These are phyloP conservation scores for Kwoniella sp. DNA, from an alignment of 768 basidiomycete genomes.

Conservation along the genomic window DNA sequence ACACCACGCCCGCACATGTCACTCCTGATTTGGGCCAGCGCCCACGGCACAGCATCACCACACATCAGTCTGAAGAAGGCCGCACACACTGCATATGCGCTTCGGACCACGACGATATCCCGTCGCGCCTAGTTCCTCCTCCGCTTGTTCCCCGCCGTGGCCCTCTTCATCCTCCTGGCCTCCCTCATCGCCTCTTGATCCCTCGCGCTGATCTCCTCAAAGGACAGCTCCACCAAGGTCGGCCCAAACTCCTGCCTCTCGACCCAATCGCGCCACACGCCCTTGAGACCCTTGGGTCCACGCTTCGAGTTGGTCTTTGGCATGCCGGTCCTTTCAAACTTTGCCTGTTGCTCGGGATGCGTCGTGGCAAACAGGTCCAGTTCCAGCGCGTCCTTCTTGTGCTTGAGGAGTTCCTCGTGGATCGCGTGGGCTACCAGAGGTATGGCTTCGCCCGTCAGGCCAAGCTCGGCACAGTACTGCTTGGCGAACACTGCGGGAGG, in stretches of 20 bases:
- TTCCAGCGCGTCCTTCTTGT: conserved; percentile 91
- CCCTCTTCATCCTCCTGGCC: conserved; percentile 33
- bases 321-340: conserved; percentile 56
- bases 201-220: conserved; percentile 86
- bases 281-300: conserved; percentile 74
- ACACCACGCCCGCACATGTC: too few species aligned
- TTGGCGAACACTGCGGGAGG: conserved; percentile 81
- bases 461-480: conserved; percentile 77
- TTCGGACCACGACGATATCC: too few species aligned
- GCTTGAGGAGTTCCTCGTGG: conserved; percentile 90
- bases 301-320: conserved; percentile 60
- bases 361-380: conserved; percentile 74
- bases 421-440: conserved; percentile 89
- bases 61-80: too few species aligned
- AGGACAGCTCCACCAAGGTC: conserved; percentile 73
- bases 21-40: too few species aligned
- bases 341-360: conserved; percentile 57
- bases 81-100: too few species aligned
- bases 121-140: conserved; percentile 11
- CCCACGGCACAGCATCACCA: too few species aligned
- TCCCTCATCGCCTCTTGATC: conserved; percentile 64
- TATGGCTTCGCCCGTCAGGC: conserved; percentile 77
- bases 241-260: conserved; percentile 89
- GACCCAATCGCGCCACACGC: conserved; percentile 93
- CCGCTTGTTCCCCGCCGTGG: conserved; percentile 17